Conservation (phyloP, 306 rosid species). For the Alnus rubra region DNA sequence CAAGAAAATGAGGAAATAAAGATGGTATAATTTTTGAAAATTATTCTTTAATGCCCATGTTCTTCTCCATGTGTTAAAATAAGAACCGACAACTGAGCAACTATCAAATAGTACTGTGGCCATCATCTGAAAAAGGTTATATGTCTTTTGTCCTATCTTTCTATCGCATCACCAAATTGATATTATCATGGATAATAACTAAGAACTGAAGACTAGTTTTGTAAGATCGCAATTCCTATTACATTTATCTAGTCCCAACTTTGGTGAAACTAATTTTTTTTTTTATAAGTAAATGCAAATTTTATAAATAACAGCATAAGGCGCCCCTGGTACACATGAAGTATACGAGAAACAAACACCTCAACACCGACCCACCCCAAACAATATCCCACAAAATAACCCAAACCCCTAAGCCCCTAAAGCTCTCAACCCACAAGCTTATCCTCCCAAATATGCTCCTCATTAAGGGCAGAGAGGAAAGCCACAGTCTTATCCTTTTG, state of each 20-base stretch:
- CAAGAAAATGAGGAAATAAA: not conserved
- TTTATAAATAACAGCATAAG: too few species aligned
- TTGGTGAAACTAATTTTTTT: not conserved
- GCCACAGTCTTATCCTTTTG: too few species aligned
- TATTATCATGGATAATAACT: not conserved
- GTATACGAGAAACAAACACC: too few species aligned
- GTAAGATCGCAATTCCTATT: not conserved
- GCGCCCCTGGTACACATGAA: too few species aligned
- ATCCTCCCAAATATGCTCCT: too few species aligned
- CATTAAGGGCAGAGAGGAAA: too few species aligned
- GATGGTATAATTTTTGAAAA: not conserved
- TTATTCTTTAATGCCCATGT: not conserved
- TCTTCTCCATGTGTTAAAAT: not conserved
- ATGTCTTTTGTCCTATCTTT: not conserved
- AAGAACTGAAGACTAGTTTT: not conserved
- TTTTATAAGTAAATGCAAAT: too few species aligned
- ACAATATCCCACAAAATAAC: too few species aligned
- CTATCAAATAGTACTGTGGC: not conserved
- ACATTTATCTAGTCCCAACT: not conserved
- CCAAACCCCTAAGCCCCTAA: too few species aligned
- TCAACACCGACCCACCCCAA: too few species aligned
- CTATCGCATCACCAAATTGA: not conserved
- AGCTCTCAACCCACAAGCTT: too few species aligned
- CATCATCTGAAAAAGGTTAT: not conserved
- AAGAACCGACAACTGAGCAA: not conserved